Percentiles rank a stretch among this genome's conserved stretches.
Conservation (phyloP, 495 filamentous ascomycete genomes). For the Aspergillus indologenus region DNA sequence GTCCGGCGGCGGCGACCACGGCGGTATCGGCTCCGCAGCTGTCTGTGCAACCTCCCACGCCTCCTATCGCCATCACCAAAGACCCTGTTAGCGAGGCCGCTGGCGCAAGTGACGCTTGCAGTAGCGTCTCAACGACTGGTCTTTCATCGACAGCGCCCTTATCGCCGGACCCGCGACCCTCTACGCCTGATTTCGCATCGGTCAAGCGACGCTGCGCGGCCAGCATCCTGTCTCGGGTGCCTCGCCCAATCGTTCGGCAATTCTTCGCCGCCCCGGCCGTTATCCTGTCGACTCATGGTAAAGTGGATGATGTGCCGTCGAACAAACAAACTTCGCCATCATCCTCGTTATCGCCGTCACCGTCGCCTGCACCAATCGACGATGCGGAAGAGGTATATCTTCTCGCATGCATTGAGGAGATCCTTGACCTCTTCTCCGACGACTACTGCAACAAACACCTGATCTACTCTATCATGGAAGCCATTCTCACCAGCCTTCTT, state of each 20-base stretch:
- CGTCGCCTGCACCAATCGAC: neutral
- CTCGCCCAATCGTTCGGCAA: conserved; percentile 36
- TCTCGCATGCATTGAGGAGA: conserved; percentile 43
- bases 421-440: conserved; percentile 74
- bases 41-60: conserved; percentile 28
- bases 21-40: conserved; percentile 27
- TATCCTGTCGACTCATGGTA: neutral
- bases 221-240: conserved; percentile 47
- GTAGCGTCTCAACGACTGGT: conserved; percentile 16
- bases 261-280: conserved; percentile 35
- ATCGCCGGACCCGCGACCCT: conserved; percentile 20
- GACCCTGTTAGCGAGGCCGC: conserved; percentile 16
- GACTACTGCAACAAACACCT: conserved; percentile 89
- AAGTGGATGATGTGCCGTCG: conserved; percentile 1
- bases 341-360: conserved; percentile 4
- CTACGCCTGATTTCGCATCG: conserved; percentile 40
- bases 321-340: conserved; percentile 6
- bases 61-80: conserved; percentile 12
- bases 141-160: conserved; percentile 12
- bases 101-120: conserved; percentile 25
- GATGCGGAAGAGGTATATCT: conserved; percentile 35
- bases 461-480: conserved; percentile 72
- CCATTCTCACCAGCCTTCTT: conserved; percentile 70
- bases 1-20: conserved; percentile 31
- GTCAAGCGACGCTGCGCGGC: conserved; percentile 58